Base-by-base conservation (phyloP, 1,284 basidiomycete genomes). In the Anthracocystis setariae region DNA sequence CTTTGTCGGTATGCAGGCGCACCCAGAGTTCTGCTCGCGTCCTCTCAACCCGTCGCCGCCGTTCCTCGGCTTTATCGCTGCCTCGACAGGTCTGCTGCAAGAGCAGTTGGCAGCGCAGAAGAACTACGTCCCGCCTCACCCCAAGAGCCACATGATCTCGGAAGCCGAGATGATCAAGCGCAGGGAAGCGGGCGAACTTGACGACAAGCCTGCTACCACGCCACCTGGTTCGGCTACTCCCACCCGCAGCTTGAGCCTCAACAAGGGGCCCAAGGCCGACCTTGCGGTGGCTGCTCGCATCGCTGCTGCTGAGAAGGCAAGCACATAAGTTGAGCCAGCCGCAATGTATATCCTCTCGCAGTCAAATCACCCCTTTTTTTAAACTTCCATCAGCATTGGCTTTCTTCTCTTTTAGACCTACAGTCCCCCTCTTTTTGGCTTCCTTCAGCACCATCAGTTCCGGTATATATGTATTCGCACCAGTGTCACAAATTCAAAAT, bases 21-120 rank as follows among this genome's bases (percentile, higher is more conserved):
- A 99, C 81, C 95, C 95, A 3, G 95, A 99, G 84, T 95, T 99
- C 86, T 98, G 94, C 85, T 95, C 95, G 20, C 90, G 95, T n/a
- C 95, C 95, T 2, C 87, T 99, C 50, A 98, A 99, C 85, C 96
- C 95, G 0, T 96, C 93, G 0, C 95, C 95, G 3, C 91, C 94
- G 0, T 98, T 97, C 89, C 90, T 99, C 35, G 96, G 96, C 15
- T 91, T 99, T 81, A 88, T 99, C 40, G 90, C 95, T 3, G 94
- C 96, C 0, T 86, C 95, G 0, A 90, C 89, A 38, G 89, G 90
- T 0, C 33, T 70, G 56, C 87, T 98, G 13, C 85, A 88, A 29
- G 91, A 93, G 81, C 92, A 97, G 83, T 80, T 94, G 27, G 87
- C 86, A 49, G 79, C 84, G 35, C 94, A 95, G 84, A 84, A 85